These are phyloP conservation scores for Aureobasidium sp. DNA, from an alignment of 2,329 filamentous ascomycete species.

Conservation along the genomic window DNA sequence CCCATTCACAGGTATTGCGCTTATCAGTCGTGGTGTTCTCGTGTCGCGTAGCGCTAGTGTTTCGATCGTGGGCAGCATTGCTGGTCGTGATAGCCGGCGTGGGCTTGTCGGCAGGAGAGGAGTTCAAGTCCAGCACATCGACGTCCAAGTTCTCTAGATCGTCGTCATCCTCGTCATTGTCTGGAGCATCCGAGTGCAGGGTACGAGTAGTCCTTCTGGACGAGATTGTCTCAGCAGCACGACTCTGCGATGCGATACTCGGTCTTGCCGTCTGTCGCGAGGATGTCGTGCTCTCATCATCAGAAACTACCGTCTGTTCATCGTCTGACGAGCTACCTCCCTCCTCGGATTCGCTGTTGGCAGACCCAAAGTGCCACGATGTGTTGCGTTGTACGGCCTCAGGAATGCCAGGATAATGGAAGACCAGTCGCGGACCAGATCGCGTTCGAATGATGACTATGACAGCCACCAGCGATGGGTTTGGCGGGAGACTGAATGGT, in stretches of 20 bases:
- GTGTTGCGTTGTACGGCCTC: slow-evolving; percentile 2
- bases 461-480: slow-evolving; percentile 57
- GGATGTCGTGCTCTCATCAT: neutral
- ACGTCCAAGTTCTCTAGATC: slow-evolving; percentile 7
- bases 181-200: slow-evolving; percentile 14
- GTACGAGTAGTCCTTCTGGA: slow-evolving; percentile 11
- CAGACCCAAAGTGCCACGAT: slow-evolving; percentile 9
- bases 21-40: slow-evolving; percentile 3
- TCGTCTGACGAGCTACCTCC: slow-evolving; percentile 1
- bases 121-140: neutral
- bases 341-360: slow-evolving; percentile 11
- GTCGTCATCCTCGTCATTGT: slow-evolving; percentile 16
- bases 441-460: slow-evolving; percentile 67
- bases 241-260: slow-evolving; percentile 4
- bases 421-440: slow-evolving; percentile 74
- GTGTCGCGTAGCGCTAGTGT: neutral
- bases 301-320: slow-evolving; percentile 2
- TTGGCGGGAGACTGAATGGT: slow-evolving; percentile 33
- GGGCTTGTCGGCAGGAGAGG: neutral
- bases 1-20: slow-evolving; percentile 39
- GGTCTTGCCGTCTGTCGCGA: slow-evolving; percentile 7
- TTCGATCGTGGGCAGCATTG: neutral
- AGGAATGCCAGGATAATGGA: slow-evolving; percentile 62
- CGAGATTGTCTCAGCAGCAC: neutral
- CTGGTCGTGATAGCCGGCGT: neutral